Percentiles rank a stretch among this genome's conserved stretches.
Conservation (phyloP, 2,329 filamentous ascomycete species). For the Botryotinia globosa region DNA sequence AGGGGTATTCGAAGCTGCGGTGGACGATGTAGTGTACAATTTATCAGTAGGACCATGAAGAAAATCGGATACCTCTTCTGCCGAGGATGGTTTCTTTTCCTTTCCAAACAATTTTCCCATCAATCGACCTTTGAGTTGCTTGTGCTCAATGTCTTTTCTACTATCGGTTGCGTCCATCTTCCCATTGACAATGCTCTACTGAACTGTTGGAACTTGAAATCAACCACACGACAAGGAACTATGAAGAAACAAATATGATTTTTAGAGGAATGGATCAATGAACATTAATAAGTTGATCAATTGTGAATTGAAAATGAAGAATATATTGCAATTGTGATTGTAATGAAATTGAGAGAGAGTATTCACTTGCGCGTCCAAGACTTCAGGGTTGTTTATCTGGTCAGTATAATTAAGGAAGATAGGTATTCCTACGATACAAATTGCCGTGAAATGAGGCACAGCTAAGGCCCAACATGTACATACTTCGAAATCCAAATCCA, state of each 20-base stretch:
- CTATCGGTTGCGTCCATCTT: conserved; percentile 22
- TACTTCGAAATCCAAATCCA: background rate
- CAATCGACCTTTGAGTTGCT: conserved; percentile 44
- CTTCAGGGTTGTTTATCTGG: background rate
- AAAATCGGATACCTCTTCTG: conserved; percentile 56
- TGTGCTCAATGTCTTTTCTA: conserved; percentile 31
- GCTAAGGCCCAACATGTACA: background rate
- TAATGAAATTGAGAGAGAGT: background rate
- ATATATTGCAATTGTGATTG: conserved; percentile 3
- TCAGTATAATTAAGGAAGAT: conserved; percentile 11
- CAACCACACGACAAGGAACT: conserved; percentile 10
- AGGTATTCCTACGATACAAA: conserved; percentile 11
- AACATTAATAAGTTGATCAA: background rate
- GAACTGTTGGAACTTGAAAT: background rate
- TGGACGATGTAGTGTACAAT: conserved; percentile 43
- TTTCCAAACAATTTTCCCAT: conserved; percentile 51
- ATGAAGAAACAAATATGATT: background rate
- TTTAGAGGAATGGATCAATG: background rate
- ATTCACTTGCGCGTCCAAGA: conserved; percentile 5
- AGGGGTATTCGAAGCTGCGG: conserved; percentile 44
- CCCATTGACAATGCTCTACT: conserved; percentile 9
- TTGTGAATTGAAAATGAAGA: background rate
- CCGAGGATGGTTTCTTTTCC: conserved; percentile 36
- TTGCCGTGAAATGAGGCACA: conserved; percentile 15
- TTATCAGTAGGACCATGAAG: conserved; percentile 55